A percentile compares a stretch with the other conserved stretches of the same genome.
Evolutionary conservation across 1,284 basidiomycete genomes (phyloP).

Genomic region (Ustilago shanxiensis): DNA sequence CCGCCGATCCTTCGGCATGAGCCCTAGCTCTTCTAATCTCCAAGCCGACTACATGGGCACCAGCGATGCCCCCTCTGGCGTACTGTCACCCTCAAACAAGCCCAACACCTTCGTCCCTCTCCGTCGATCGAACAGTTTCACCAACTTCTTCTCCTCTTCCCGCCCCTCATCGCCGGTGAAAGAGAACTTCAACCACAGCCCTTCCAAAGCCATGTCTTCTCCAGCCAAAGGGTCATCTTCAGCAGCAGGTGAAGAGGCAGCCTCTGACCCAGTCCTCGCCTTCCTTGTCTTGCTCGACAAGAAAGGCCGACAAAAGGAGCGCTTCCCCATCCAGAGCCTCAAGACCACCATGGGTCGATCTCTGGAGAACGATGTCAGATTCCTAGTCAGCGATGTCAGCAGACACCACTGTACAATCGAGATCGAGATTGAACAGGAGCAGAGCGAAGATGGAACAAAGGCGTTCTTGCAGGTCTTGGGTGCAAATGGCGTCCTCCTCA

Average conservation of each 20-base stretch:
- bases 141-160: slow-evolving; percentile 48
- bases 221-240: slow-evolving; percentile 24
- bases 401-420: slow-evolving; percentile 50
- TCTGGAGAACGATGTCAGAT: slow-evolving; percentile 46
- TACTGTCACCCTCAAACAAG: slow-evolving; percentile 35
- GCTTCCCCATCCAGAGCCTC: slow-evolving; percentile 39
- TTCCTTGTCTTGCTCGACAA: slow-evolving; percentile 43
- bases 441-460: slow-evolving; percentile 4
- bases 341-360: slow-evolving; percentile 49
- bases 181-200: slow-evolving; percentile 3
- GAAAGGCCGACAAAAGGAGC: slow-evolving; percentile 42
- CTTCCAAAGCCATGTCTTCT: slow-evolving; percentile 9
- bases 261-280: slow-evolving; percentile 30
- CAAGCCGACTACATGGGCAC: slow-evolving; percentile 18
- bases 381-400: slow-evolving; percentile 44
- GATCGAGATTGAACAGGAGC: slow-evolving; percentile 37
- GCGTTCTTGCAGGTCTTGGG: slow-evolving; percentile 45
- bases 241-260: neutral
- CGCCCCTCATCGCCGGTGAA: slow-evolving; percentile 35
- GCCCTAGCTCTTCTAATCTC: slow-evolving; percentile 36
- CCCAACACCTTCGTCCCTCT: slow-evolving; percentile 45
- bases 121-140: slow-evolving; percentile 48
- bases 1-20: slow-evolving; percentile 52
- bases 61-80: slow-evolving; percentile 9
- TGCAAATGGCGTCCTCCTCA: slow-evolving; percentile 45